Percentiles rank a stretch among this genome's conserved stretches.
These are phyloP conservation scores for Triticum monococcum DNA, from an alignment of 176 grass and related monocot species.

Conservation along the genomic window DNA sequence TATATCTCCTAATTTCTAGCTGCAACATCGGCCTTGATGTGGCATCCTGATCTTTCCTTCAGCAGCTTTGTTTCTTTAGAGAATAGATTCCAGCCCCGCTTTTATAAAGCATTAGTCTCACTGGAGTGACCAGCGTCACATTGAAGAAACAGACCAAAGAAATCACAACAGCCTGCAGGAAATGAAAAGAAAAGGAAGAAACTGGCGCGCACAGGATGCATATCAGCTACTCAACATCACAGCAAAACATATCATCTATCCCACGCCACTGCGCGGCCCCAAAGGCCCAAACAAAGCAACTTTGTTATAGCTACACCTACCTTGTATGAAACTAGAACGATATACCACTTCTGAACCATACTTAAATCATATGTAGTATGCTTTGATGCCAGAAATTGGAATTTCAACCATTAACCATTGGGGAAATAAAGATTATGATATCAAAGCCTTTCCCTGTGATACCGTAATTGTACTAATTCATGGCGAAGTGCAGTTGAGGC, in stretches of 20 bases:
- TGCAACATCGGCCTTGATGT: not conserved
- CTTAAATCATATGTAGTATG: constrained; percentile 36
- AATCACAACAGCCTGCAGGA: not conserved
- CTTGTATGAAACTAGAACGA: not conserved
- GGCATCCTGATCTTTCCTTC: not conserved
- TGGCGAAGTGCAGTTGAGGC: not conserved
- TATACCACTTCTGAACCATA: not conserved
- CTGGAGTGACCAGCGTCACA: not conserved
- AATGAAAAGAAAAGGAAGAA: not conserved
- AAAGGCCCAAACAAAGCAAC: not conserved
- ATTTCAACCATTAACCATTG: constrained; percentile 35
- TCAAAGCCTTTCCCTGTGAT: not conserved
- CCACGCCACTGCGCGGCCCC: too few species aligned
- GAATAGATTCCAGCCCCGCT: not conserved
- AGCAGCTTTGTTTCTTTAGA: not conserved
- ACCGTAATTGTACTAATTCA: not conserved
- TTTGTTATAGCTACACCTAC: constrained; percentile 9
- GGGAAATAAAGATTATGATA: constrained; percentile 36
- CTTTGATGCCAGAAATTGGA: constrained; percentile 33
- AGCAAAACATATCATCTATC: not conserved
- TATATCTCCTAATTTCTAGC: constrained; percentile 6
- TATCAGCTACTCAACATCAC: not conserved
- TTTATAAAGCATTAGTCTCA: not conserved
- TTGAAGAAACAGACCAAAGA: not conserved
- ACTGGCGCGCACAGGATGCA: not conserved